A percentile compares a stretch with the other conserved stretches of the same genome.
Conservation (phyloP, 1,139 yeast species). For the Yamadazyma sp. region DNA sequence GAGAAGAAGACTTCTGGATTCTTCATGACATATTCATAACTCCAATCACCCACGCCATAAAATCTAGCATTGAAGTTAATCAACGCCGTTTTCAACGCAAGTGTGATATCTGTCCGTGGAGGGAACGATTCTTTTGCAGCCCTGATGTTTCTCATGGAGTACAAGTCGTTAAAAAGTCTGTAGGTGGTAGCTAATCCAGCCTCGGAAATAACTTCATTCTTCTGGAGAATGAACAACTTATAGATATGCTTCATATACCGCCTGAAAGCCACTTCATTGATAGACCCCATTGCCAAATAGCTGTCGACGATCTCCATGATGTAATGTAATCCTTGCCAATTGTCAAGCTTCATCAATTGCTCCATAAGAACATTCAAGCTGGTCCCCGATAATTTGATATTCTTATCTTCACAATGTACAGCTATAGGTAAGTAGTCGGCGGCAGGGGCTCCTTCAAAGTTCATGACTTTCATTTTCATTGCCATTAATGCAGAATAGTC, state of each 20-base stretch:
- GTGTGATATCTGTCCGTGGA: background rate
- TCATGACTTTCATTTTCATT: slow-evolving; percentile 19
- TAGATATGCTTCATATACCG: slow-evolving; percentile 27
- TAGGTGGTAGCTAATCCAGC: slow-evolving; percentile 19
- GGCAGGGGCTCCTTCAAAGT: slow-evolving; percentile 7
- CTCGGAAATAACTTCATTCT: slow-evolving; percentile 4
- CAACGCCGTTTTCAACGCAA: slow-evolving; percentile 4
- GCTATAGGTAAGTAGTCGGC: slow-evolving; percentile 14
- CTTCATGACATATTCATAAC: slow-evolving; percentile 7
- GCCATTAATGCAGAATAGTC: slow-evolving; percentile 20
- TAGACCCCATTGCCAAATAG: slow-evolving; percentile 30
- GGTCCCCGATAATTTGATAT: slow-evolving; percentile 20
- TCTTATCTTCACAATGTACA: slow-evolving; percentile 5
- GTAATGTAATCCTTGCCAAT: slow-evolving; percentile 14
- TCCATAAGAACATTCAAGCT: slow-evolving; percentile 21
- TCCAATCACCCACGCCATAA: slow-evolving; percentile 7
- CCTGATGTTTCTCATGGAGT: slow-evolving; percentile 15
- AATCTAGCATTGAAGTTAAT: slow-evolving; percentile 5
- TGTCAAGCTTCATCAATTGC: slow-evolving; percentile 14
- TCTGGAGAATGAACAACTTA: slow-evolving; percentile 17
- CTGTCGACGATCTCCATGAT: slow-evolving; percentile 25
- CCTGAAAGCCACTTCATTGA: slow-evolving; percentile 26
- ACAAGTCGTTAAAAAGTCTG: slow-evolving; percentile 28
- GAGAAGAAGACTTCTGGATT: slow-evolving; percentile 15
- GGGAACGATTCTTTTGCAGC: slow-evolving; percentile 5